These are phyloP conservation scores for Russula abietina DNA, from an alignment of 768 basidiomycete species.

Conservation along the genomic window DNA sequence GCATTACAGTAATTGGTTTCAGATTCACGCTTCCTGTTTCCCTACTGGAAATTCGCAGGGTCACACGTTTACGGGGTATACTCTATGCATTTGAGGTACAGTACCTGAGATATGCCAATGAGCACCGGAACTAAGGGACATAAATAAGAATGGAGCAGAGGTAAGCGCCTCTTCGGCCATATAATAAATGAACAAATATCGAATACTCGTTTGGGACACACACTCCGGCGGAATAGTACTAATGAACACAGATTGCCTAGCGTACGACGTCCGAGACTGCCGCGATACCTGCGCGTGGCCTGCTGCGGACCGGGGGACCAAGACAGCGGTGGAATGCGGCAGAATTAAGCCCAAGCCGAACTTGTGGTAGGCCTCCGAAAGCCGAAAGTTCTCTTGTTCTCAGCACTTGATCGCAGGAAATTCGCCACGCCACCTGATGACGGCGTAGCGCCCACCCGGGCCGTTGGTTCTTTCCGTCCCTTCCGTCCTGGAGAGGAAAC, in stretches of 20 bases:
- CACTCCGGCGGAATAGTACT: not conserved
- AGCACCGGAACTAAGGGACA: not conserved
- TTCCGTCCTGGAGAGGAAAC: not conserved
- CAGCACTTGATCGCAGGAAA: not conserved
- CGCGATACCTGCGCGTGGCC: too few relatives aligned
- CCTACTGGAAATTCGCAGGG: not conserved
- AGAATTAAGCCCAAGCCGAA: not conserved
- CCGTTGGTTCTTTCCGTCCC: not conserved
- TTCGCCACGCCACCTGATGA: not conserved
- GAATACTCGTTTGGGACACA: not conserved
- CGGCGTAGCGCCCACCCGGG: not conserved
- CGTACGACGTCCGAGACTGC: not conserved
- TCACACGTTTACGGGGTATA: not conserved
- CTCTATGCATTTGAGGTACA: not conserved
- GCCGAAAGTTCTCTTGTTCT: not conserved
- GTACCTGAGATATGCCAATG: not conserved
- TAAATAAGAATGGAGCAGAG: not conserved
- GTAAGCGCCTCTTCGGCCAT: not conserved
- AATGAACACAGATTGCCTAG: not conserved
- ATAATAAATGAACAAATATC: not conserved
- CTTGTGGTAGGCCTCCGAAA: not conserved
- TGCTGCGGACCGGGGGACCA: not conserved
- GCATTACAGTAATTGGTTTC: not conserved
- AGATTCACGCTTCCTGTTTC: conserved; percentile 5
- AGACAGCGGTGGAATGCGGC: not conserved